These are phyloP conservation scores for Xanthoparmelia taractica DNA, from an alignment of 495 filamentous ascomycete genomes.

Conservation along the genomic window DNA sequence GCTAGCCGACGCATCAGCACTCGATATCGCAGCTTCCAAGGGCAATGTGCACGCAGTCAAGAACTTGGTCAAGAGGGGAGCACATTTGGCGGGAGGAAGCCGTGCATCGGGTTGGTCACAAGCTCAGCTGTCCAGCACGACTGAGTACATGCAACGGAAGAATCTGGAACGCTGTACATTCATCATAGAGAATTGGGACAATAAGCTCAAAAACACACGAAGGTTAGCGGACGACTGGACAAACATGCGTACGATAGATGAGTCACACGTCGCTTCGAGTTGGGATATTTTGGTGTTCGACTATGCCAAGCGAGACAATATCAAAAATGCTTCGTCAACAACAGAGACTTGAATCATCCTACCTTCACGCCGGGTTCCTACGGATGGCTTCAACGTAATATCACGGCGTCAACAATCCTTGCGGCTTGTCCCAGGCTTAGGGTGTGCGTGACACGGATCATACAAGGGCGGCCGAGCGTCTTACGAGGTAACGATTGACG, in stretches of 20 bases:
- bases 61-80: constrained; percentile 23
- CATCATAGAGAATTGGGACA: constrained; percentile 28
- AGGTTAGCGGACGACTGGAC: constrained; percentile 28
- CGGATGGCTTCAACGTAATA: not conserved
- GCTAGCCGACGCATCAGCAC: constrained; percentile 22
- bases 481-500: not conserved
- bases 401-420: not conserved
- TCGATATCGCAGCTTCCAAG: constrained; percentile 25
- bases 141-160: constrained; percentile 20
- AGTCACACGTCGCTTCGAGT: constrained; percentile 20
- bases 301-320: not conserved
- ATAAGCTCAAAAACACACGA: constrained; percentile 17
- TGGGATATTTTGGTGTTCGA: constrained; percentile 25
- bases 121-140: constrained; percentile 9
- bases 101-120: constrained; percentile 13
- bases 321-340: not conserved
- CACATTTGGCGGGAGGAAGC: constrained; percentile 17
- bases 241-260: constrained; percentile 27
- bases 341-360: not conserved
- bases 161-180: constrained; percentile 26
- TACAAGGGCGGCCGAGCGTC: not conserved
- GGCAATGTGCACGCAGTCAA: constrained; percentile 29
- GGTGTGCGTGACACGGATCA: not conserved
- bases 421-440: not conserved
- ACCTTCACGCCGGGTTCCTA: not conserved